A percentile compares a stretch with the other conserved stretches of the same genome.
phyloP scores from a whole-genome alignment of 2,329 filamentous ascomycete genomes.

The Fusarium sp. region DNA sequence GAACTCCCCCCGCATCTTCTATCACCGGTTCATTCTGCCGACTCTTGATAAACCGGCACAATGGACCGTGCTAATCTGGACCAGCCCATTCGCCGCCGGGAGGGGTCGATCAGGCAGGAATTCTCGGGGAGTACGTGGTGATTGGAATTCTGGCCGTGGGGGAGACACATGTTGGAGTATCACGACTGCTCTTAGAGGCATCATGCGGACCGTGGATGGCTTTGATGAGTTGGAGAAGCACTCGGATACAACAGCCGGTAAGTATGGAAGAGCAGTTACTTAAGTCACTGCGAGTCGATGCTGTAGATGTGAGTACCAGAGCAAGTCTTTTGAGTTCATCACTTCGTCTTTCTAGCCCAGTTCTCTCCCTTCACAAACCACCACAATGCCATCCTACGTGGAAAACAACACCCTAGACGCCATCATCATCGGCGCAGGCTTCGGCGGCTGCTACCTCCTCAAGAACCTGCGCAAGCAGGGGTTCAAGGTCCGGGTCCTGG shows the following conservation, averaged over 20 bases:
- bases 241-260: not conserved
- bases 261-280: not conserved
- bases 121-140: not conserved
- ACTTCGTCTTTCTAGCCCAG: not conserved
- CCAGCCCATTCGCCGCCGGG: not conserved
- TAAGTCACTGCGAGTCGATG: not conserved
- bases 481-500: constrained; percentile 4
- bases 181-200: not conserved
- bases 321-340: not conserved
- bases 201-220: not conserved
- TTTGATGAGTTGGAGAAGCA: not conserved
- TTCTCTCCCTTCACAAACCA: not conserved
- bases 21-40: not conserved
- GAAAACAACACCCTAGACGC: not conserved
- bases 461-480: constrained; percentile 5
- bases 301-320: not conserved
- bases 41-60: not conserved
- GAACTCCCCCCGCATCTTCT: not conserved
- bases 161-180: not conserved
- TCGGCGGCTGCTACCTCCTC: constrained; percentile 17
- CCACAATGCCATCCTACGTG: constrained; percentile 8
- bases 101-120: not conserved
- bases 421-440: constrained; percentile 18
- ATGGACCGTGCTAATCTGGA: not conserved
- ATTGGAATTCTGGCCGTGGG: not conserved